phyloP scores from a whole-genome alignment of 257 asterid genomes.

The Solanum boliviense region DNA sequence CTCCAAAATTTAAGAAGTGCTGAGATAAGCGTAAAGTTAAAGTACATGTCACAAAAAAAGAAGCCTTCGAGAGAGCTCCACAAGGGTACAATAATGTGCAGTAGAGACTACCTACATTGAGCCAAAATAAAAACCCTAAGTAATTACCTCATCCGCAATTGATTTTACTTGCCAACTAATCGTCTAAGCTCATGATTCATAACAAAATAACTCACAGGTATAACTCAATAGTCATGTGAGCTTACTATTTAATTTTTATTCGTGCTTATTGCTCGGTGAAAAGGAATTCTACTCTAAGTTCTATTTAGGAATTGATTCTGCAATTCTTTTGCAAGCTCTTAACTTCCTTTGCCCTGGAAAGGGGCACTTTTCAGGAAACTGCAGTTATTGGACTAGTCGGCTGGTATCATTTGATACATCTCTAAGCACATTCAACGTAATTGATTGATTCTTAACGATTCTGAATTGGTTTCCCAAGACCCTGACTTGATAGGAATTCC shows the following conservation, averaged over 20 bases:
- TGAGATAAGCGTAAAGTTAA: not conserved
- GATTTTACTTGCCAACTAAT: not conserved
- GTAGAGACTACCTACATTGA: not conserved
- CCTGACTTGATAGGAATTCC: not conserved
- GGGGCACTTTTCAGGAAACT: not conserved
- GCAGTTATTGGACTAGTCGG: not conserved
- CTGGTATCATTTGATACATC: not conserved
- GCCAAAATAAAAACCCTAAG: not conserved
- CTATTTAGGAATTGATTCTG: not conserved
- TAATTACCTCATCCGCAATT: not conserved
- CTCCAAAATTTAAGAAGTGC: not conserved
- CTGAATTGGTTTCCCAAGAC: not conserved
- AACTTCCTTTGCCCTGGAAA: not conserved
- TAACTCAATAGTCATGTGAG: not conserved
- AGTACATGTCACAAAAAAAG: not conserved
- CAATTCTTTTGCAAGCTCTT: not conserved
- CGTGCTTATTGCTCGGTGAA: not conserved
- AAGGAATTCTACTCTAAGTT: not conserved
- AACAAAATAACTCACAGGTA: not conserved
- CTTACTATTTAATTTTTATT: too few relatives aligned
- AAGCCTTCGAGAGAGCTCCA: not conserved
- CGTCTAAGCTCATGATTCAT: not conserved
- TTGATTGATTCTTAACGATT: not conserved
- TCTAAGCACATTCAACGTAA: not conserved
- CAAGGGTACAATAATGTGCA: not conserved